phyloP scores from a whole-genome alignment of 2,329 filamentous ascomycete genomes.

The Parasarocladium wereldwijsianum region DNA sequence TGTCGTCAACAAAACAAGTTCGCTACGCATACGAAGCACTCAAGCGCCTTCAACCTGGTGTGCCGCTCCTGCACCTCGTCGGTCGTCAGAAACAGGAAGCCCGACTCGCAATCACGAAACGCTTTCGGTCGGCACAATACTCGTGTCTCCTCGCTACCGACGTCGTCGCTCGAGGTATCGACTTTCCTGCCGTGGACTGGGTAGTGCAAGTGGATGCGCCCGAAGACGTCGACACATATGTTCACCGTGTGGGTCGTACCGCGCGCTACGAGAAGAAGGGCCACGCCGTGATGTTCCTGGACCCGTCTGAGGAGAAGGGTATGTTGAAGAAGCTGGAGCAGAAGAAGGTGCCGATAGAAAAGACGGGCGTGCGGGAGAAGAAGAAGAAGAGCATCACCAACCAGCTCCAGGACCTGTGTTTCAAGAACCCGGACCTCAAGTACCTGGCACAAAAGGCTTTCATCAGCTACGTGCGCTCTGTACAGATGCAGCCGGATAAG shows the following conservation, averaged over 20 bases:
- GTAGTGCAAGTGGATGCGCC: slow-evolving; percentile 98
- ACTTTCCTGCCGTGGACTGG: slow-evolving; percentile 96
- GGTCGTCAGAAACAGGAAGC: slow-evolving; percentile 87
- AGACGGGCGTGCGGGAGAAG: slow-evolving; percentile 73
- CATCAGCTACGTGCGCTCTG: slow-evolving; percentile 71
- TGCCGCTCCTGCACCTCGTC: slow-evolving; percentile 82
- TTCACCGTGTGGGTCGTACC: slow-evolving; percentile 87
- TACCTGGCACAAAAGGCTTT: slow-evolving; percentile 96
- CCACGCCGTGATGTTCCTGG: slow-evolving; percentile 77
- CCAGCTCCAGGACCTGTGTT: slow-evolving; percentile 87
- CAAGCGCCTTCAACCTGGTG: slow-evolving; percentile 84
- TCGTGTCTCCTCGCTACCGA: slow-evolving; percentile 92
- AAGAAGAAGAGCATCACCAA: slow-evolving; percentile 79
- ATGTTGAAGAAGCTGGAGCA: slow-evolving; percentile 75
- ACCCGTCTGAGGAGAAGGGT: slow-evolving; percentile 83
- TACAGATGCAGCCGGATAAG: slow-evolving; percentile 84
- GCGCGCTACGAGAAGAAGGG: slow-evolving; percentile 86
- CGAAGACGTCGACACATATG: slow-evolving; percentile 94
- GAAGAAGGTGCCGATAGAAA: slow-evolving; percentile 79
- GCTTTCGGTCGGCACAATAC: slow-evolving; percentile 67
- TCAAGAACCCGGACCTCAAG: slow-evolving; percentile 85
- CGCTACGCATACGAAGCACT: slow-evolving; percentile 92
- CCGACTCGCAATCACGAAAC: slow-evolving; percentile 71
- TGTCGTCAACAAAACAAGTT: slow-evolving; percentile 92
- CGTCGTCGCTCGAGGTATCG: slow-evolving; percentile 82